Evolutionary conservation across 495 filamentous ascomycete species (phyloP), one percentile per base, ranked within the genome.

Genomic region (Xylaria longipes): DNA sequence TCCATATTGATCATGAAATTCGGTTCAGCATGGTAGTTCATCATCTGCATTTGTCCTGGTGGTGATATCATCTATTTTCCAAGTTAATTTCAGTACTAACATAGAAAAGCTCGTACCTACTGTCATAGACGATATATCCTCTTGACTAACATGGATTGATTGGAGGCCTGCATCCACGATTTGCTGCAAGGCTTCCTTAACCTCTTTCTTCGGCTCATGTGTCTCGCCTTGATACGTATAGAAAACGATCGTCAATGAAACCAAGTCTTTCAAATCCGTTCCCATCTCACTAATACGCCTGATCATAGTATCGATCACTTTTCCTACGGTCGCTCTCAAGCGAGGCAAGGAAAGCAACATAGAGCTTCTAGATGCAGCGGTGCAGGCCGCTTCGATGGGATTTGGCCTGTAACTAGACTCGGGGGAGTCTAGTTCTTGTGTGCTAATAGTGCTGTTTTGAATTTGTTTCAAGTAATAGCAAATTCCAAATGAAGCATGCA

Each of bases 401-500:
- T 76, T 73, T 8, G 62, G 50, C 9, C 70, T 65, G 12, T 70
- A 50, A 1, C n/a, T 54, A 33, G 69, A 60, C 56, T 41, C 33
- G 22, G 48, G 65, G 0, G 65, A 37, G 25, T 17, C 65, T n/a
- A 35, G 6, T 29, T 41, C 65, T 56, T 14, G 65, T 56, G 14
- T 39, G 35, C 25, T 67, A 15, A 5, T 15, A 41, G 65, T 48
- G 14, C 64, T 41, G 48, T 73, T 65, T 43, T 67, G 71, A 12
- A 75, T 73, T 35, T 73, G 73, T 48, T 79, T 80, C 69, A 82
- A 75, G 54, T 78, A 83, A 60, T 78, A 80, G 69, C 81, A 83
- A 29, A 83, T 61, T 39, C 81, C 77, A 35, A 83, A 78, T 7
- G 77, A 76, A 7, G 80, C 78, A 70, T 82, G 78, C 2, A 80